These are phyloP conservation scores for Cladosporium sp. DNA, from an alignment of 2,329 filamentous ascomycete species.

Conservation along the genomic window DNA sequence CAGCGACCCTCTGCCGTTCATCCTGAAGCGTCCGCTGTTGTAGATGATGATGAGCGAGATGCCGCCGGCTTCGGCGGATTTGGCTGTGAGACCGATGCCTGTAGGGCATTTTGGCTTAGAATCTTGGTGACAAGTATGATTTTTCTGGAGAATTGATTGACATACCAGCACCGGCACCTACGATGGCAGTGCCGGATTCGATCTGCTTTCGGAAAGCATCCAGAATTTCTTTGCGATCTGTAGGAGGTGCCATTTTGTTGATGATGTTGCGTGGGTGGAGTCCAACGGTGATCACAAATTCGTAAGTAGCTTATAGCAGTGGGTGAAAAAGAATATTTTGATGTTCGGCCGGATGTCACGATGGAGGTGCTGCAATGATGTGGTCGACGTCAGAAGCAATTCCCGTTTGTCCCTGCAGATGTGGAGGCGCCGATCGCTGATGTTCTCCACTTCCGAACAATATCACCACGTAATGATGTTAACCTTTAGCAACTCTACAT, in stretches of 20 bases:
- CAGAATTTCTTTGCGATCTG: slow-evolving; percentile 58
- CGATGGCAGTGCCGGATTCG: slow-evolving; percentile 57
- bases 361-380: neutral
- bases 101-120: neutral
- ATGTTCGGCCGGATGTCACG: neutral
- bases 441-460: slow-evolving; percentile 8
- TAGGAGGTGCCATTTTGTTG: slow-evolving; percentile 56
- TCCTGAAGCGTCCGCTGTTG: slow-evolving; percentile 70
- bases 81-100: slow-evolving; percentile 70
- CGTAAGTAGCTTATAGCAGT: neutral
- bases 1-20: slow-evolving; percentile 69
- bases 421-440: slow-evolving; percentile 8
- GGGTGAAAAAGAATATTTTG: neutral
- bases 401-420: slow-evolving; percentile 4
- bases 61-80: slow-evolving; percentile 67
- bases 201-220: slow-evolving; percentile 56
- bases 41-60: slow-evolving; percentile 71
- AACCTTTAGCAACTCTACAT: neutral
- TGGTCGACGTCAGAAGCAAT: slow-evolving; percentile 9
- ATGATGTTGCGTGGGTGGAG: neutral
- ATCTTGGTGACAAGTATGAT: neutral
- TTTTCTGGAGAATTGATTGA: neutral
- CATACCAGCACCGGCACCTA: slow-evolving; percentile 65
- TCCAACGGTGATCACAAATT: neutral
- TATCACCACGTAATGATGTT: slow-evolving; percentile 2